phyloP scores from a whole-genome alignment of 768 basidiomycete genomes.

The Pleurotus pulmonarius region DNA sequence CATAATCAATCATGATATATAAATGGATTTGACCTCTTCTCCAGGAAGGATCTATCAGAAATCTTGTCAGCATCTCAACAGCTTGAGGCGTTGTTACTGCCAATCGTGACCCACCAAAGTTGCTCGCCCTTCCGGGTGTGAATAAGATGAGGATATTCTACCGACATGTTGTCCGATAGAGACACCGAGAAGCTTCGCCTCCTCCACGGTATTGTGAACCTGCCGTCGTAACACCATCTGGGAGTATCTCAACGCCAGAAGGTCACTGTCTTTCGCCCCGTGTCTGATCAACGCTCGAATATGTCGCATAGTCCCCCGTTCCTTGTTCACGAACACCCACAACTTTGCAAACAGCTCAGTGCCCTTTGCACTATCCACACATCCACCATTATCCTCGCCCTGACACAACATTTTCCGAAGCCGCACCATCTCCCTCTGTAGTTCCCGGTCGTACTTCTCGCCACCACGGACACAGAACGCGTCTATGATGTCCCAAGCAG shows the following conservation, averaged over 20 bases:
- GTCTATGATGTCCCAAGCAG: constrained; percentile 1
- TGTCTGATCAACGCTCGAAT: neutral
- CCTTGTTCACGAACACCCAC: constrained; percentile 4
- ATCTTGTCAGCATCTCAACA: neutral
- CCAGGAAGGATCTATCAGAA: neutral
- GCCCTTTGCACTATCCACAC: neutral
- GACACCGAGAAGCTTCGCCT: neutral
- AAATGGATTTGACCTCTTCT: neutral
- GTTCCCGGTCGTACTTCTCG: neutral
- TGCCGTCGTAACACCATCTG: neutral
- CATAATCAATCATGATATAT: no score
- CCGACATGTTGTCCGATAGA: neutral
- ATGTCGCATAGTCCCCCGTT: neutral
- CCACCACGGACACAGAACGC: neutral
- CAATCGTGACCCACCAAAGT: neutral
- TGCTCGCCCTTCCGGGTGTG: neutral
- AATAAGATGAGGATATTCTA: neutral
- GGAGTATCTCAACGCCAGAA: neutral
- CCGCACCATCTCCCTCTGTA: constrained; percentile 2
- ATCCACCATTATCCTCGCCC: neutral
- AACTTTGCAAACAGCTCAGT: neutral
- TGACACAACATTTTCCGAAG: neutral
- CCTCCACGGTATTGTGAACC: neutral
- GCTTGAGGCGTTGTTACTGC: no score
- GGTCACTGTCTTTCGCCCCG: neutral